A percentile compares a stretch with the other conserved stretches of the same genome.
Conservation (phyloP, 345 rosid species). For the Euphorbia lathyris region DNA sequence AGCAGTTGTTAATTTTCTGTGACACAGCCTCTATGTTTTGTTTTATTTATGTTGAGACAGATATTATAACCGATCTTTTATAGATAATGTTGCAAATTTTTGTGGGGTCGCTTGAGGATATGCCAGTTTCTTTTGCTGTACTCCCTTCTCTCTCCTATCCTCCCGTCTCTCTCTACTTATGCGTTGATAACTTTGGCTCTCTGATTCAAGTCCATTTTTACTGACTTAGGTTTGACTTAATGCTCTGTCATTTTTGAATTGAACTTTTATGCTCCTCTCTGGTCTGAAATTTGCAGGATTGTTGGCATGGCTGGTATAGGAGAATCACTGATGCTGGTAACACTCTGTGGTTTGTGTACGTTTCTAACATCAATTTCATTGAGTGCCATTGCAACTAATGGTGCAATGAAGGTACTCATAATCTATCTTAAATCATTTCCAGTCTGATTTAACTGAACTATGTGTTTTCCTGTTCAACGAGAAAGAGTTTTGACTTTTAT, state of each 20-base stretch:
- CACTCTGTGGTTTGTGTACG: constrained; percentile 90
- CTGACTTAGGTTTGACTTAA: neutral
- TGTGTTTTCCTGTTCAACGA: neutral
- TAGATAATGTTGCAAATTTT: neutral
- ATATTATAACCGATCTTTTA: neutral
- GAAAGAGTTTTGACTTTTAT: neutral
- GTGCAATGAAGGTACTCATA: constrained; percentile 89
- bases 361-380: constrained; percentile 87
- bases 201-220: neutral
- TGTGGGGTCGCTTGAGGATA: neutral
- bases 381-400: constrained; percentile 99
- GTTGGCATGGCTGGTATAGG: constrained; percentile 98
- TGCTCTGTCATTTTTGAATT: neutral
- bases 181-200: neutral
- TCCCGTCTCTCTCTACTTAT: neutral
- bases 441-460: neutral
- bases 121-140: neutral
- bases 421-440: neutral
- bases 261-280: neutral
- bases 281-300: constrained; percentile 56
- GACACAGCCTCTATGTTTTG: neutral
- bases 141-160: no score
- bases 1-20: neutral
- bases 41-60: neutral
- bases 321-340: constrained; percentile 71